phyloP scores from a whole-genome alignment of 2,329 filamentous ascomycete species.

The Nemania abortiva region DNA sequence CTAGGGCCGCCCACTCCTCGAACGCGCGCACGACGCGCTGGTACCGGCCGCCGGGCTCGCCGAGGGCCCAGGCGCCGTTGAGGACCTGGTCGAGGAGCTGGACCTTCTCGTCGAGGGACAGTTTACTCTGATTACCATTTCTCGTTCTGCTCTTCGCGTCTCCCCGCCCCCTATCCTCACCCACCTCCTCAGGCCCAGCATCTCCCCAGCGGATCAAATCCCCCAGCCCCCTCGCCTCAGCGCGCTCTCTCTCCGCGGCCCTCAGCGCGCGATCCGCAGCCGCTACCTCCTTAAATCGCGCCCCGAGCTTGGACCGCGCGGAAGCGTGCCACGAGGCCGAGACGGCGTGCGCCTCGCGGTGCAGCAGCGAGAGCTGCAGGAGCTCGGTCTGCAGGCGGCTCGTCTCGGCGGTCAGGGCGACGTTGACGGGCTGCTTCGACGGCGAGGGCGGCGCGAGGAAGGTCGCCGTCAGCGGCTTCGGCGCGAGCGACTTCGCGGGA shows the following conservation, averaged over 20 bases:
- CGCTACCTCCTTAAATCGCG: constrained; percentile 58
- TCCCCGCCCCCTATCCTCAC: background rate
- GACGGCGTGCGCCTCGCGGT: constrained; percentile 63
- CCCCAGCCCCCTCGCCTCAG: constrained; percentile 63
- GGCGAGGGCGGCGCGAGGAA: constrained; percentile 71
- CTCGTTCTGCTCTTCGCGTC: constrained; percentile 1
- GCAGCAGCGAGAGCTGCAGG: constrained; percentile 73
- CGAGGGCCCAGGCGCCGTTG: constrained; percentile 68
- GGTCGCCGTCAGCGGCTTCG: constrained; percentile 71
- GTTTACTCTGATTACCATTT: background rate
- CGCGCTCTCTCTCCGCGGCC: constrained; percentile 56
- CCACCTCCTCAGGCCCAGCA: constrained; percentile 19
- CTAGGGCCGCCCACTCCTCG: constrained; percentile 67
- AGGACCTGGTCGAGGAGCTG: constrained; percentile 69
- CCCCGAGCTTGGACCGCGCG: constrained; percentile 62
- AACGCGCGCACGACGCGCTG: constrained; percentile 67
- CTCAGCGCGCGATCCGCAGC: constrained; percentile 53
- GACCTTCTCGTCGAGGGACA: constrained; percentile 65
- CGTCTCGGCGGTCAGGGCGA: constrained; percentile 69
- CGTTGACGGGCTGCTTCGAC: constrained; percentile 70
- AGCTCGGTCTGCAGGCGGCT: constrained; percentile 72
- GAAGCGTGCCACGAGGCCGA: constrained; percentile 66
- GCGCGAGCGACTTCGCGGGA: constrained; percentile 69
- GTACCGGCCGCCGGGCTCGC: constrained; percentile 68
- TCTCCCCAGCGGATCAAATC: constrained; percentile 66